Base-by-base conservation (phyloP, 176 grass and related monocot species). In the Rhynchospora breviuscula region DNA sequence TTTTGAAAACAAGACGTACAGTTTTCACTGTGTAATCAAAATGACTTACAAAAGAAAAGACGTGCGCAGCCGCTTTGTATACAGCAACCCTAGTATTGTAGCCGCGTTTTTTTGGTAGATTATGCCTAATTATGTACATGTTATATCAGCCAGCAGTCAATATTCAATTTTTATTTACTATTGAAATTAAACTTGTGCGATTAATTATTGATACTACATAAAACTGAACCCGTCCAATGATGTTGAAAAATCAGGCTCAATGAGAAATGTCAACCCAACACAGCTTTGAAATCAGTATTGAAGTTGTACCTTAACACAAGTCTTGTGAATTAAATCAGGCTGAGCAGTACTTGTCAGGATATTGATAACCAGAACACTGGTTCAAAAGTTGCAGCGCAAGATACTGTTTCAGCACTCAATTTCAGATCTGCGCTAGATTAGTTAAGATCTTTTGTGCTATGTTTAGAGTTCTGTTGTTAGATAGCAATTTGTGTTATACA, bases 21-120 rank as follows among this genome's bases (percentile, higher is more conserved):
- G 17, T 71, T 63, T 56, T 18, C 70, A 78, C 81, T 91, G 87
- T 88, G 69, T 91, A 88, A 71, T 84, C 13, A 90, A 95, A 93
- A 84, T 45, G 85, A 31, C 87, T 93, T 87, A 98, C 95, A 62
- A 73, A 66, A 95, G 87, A 89, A 98, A 87, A 74, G 63, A n/a
- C 86, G 76, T 60, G 86, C 26, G 92, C 93, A 91, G 89, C 96
- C 72, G 94, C 88, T 90, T 91, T 90, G 86, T 91, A 98, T 67
- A 95, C 96, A 77, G 87, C 94, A 81, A 98, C 91, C 40, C 89
- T 88, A 0, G 73, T 91, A 64, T 98, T 95, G 58, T 98, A 98
- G 51, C 96, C 96, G 63, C 82, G 63, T 47, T 93, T 93, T 85
- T 94, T 98, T 8, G 89, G 91, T 67, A 98, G 88, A 85, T 93